Conservation (phyloP, 2,329 filamentous ascomycete genomes). For the Pseudogymnoascus sp. region DNA sequence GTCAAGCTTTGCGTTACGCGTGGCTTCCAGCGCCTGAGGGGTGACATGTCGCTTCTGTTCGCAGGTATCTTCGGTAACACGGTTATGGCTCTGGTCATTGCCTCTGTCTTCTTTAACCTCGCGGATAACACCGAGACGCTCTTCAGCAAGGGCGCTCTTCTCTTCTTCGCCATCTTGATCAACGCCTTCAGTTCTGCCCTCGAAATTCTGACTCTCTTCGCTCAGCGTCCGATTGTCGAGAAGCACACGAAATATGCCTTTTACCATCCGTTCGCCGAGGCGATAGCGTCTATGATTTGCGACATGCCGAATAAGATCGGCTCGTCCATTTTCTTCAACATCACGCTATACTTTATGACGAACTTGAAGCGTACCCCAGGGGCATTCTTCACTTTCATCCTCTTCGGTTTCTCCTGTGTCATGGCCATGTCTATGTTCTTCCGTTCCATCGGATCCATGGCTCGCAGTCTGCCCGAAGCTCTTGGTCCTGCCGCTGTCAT, state of each 20-base stretch:
- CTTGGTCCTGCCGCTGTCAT: slow-evolving; percentile 52
- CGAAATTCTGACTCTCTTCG: slow-evolving; percentile 77
- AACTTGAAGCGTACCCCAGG: slow-evolving; percentile 58
- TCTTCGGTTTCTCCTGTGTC: slow-evolving; percentile 23
- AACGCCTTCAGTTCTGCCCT: slow-evolving; percentile 53
- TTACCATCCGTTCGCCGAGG: slow-evolving; percentile 84
- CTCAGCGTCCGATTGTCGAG: slow-evolving; percentile 85
- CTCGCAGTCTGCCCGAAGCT: slow-evolving; percentile 59
- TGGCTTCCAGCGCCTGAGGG: slow-evolving; percentile 67
- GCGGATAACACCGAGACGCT: slow-evolving; percentile 46
- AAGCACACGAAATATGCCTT: slow-evolving; percentile 82
- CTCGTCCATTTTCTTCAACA: slow-evolving; percentile 70
- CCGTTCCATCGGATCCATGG: slow-evolving; percentile 67
- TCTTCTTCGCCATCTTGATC: slow-evolving; percentile 61
- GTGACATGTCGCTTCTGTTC: slow-evolving; percentile 64
- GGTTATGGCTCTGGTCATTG: slow-evolving; percentile 54
- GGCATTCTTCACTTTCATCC: slow-evolving; percentile 72
- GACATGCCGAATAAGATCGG: slow-evolving; percentile 76
- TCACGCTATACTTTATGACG: slow-evolving; percentile 79
- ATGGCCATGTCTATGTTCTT: slow-evolving; percentile 74
- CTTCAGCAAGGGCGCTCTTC: slow-evolving; percentile 51
- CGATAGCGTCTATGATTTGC: slow-evolving; percentile 77
- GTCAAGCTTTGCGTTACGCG: slow-evolving; percentile 71
- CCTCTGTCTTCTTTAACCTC: slow-evolving; percentile 57
- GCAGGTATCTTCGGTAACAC: slow-evolving; percentile 29